Evolutionary conservation across 495 filamentous ascomycete species (phyloP).

Genomic region (Ramalina intermedia): DNA sequence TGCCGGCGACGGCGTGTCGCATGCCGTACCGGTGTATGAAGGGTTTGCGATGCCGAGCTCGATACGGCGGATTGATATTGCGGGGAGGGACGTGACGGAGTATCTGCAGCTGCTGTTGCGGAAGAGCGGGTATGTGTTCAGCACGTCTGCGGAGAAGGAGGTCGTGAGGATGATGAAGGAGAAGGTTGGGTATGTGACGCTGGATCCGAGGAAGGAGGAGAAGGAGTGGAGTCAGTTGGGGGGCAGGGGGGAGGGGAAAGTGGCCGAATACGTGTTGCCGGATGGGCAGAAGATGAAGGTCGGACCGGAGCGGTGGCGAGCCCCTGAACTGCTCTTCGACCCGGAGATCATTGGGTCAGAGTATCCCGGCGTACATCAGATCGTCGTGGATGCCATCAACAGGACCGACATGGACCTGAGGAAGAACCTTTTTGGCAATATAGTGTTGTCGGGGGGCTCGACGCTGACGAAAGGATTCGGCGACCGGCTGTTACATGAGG

Average conservation of each 20-base stretch:
- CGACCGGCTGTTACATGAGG: slow-evolving; percentile 81
- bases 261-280: slow-evolving; percentile 74
- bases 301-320: slow-evolving; percentile 84
- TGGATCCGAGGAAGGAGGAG: slow-evolving; percentile 85
- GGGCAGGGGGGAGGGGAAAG: slow-evolving; percentile 41
- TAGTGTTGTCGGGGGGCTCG: slow-evolving; percentile 88
- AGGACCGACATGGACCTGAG: slow-evolving; percentile 95
- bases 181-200: slow-evolving; percentile 77
- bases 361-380: slow-evolving; percentile 94
- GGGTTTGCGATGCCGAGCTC: slow-evolving; percentile 93
- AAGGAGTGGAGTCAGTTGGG: slow-evolving; percentile 74
- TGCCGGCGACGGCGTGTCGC: slow-evolving; percentile 90
- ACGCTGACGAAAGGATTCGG: slow-evolving; percentile 89
- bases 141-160: slow-evolving; percentile 97
- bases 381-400: slow-evolving; percentile 90
- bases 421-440: slow-evolving; percentile 87
- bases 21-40: slow-evolving; percentile 95
- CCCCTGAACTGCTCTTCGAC: slow-evolving; percentile 95
- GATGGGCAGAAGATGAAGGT: slow-evolving; percentile 91
- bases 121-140: slow-evolving; percentile 86
- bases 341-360: slow-evolving; percentile 94
- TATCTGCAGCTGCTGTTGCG: slow-evolving; percentile 82
- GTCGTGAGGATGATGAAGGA: slow-evolving; percentile 95
- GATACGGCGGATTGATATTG: slow-evolving; percentile 91
- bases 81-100: slow-evolving; percentile 95